A percentile compares a stretch with the other conserved stretches of the same genome.
Conservation (phyloP, 2,329 filamentous ascomycete genomes). For the Neofusicoccum cordaticola region DNA sequence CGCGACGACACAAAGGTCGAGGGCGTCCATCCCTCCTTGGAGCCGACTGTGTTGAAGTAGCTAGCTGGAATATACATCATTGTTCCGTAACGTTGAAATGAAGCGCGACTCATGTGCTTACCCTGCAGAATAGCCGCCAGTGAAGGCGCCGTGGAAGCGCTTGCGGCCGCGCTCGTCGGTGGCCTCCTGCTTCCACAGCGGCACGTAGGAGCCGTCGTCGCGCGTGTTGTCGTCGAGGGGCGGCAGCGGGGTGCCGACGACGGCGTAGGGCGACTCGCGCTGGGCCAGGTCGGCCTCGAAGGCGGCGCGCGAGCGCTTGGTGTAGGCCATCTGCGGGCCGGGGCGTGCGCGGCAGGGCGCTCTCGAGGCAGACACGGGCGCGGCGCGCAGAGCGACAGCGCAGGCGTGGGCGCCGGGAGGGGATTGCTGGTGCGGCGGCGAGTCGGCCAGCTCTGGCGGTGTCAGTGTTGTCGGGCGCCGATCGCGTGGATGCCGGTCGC, state of each 20-base stretch:
- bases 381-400: background rate
- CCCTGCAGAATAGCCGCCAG: constrained; percentile 94
- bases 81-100: background rate
- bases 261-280: constrained; percentile 68
- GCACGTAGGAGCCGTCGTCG: constrained; percentile 89
- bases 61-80: constrained; percentile 16
- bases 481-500: constrained; percentile 5
- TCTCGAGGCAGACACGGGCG: background rate
- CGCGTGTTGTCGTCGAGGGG: constrained; percentile 70
- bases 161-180: constrained; percentile 88
- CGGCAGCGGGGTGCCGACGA: constrained; percentile 83
- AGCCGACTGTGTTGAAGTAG: constrained; percentile 97
- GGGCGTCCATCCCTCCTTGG: constrained; percentile 96
- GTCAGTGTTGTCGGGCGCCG: background rate
- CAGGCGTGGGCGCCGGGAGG: background rate
- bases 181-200: constrained; percentile 98
- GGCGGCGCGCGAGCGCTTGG: constrained; percentile 73
- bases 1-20: constrained; percentile 90
- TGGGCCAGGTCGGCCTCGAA: constrained; percentile 73
- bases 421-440: background rate
- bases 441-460: background rate
- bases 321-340: constrained; percentile 24
- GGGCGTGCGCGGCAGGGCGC: background rate
- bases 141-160: constrained; percentile 92
- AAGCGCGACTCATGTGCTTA: constrained; percentile 45